Evolutionary conservation across 129 eudicot species (phyloP), one percentile per base, ranked within the genome.

Genomic region (Mikania micrantha): DNA sequence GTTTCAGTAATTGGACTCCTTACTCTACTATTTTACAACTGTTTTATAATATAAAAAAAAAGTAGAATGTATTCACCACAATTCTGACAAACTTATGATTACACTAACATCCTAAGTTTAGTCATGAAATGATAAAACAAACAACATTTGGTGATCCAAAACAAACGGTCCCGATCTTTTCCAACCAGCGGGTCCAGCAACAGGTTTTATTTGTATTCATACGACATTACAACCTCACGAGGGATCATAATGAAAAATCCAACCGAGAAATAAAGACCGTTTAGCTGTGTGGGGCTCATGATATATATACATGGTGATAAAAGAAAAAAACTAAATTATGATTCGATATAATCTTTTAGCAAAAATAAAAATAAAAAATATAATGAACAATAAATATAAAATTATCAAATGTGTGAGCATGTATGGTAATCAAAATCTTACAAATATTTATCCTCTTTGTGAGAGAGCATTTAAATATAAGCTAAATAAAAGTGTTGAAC

Each of bases 281-380:
- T 67, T 67, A 75, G 74, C 74, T 75, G 69, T 58, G 53, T 48
- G 72, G 71, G 66, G n/a, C n/a, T n/a, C n/a, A n/a, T n/a, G n/a
- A n/a, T n/a, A n/a, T n/a, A n/a, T n/a, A n/a, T n/a, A n/a, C n/a
- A 28, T 20, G 24, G 12, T 48, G 27, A 21, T 48, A 2, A 48
- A 17, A 17, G 19, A 8, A 34, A 3, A 38, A 60, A 31, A 35
- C 5, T 8, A 32, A 3, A 32, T 59, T 61, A 3, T 2, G 0
- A 31, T 60, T 32, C 2, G 32, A 32, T 9, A 48, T 50, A 20
- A 20, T 9, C 9, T 29, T 28, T 28, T 10, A 28, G 16, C 13
- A 31, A 17, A 59, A 15, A 56, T 21, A 56, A 7, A 22, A 21
- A 22, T 21, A 24, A 27, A 0, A 29, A 56, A 44, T 1, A 15